Base-by-base conservation (phyloP, 2,329 filamentous ascomycete genomes). In the Nigrospora oryzae region DNA sequence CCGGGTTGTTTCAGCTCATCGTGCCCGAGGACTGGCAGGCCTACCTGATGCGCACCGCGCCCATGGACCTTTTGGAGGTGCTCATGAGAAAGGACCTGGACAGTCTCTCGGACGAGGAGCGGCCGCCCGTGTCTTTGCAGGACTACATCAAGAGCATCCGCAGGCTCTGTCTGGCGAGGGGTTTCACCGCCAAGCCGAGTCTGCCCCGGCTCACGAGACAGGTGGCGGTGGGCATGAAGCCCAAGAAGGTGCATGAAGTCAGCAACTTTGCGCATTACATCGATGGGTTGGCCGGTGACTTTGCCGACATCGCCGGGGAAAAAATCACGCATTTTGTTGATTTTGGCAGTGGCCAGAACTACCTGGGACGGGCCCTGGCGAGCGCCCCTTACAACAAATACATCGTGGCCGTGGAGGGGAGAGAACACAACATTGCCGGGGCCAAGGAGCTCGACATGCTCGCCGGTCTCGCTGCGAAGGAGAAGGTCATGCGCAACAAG, bases 261-360 rank as follows among this genome's bases (percentile, higher is more conserved):
- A 78, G 82, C 48, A 82, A 93, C 58, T 96, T 97, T 58, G 86
- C 91, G n/a, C 77, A 78, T 50, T 97, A 91, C 56, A 79, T 97
- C 43, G 77, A 88, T 41, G 58, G 66, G 3, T 67, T 84, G 11
- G 72, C 77, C 0, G 64, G 67, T 44, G 73, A 77, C 28, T 74
- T 95, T 19, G 73, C 77, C 3, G 59, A 69, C 2, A 67, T 77
- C 1, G 75, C 83, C 36, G 68, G 71, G 0, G 65, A 71, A 40
- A 65, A 73, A 13, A 82, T 96, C 48, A 87, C 89, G 0, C 90
- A 97, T 66, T 81, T 95, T 47, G 84, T 97, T 40, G 93, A 98
- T 65, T 95, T 97, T 63, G 93, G 93, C 28, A 95, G 89, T 43
- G 93, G 93, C 0, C 91, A 97, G 63, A 97, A 96, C 59, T 98